Percentiles rank a stretch among this genome's conserved stretches.
Evolutionary conservation across 768 basidiomycete species (phyloP).

Genomic region (Podaxis sp.): DNA sequence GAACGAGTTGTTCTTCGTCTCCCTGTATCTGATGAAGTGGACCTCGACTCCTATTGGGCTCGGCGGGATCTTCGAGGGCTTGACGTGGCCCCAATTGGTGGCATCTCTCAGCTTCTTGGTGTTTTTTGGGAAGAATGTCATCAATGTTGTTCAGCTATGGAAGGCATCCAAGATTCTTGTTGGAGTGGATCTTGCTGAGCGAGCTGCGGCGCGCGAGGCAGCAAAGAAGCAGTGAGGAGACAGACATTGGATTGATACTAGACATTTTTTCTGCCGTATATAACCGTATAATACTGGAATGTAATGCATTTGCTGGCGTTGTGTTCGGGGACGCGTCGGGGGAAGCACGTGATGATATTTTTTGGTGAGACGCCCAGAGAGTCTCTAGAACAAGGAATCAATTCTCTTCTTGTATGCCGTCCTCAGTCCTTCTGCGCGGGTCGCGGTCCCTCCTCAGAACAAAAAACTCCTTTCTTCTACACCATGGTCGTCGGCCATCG

Average conservation of each 20-base stretch:
- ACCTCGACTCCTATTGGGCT: slow-evolving; percentile 67
- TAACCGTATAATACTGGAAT: slow-evolving; percentile 10
- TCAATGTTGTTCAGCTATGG: slow-evolving; percentile 97
- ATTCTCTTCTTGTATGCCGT: slow-evolving; percentile 18
- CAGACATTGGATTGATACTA: slow-evolving; percentile 15
- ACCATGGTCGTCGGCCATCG: slow-evolving; percentile 16
- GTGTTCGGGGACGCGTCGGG: not conserved
- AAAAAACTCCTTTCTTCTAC: slow-evolving; percentile 17
- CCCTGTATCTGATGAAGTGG: slow-evolving; percentile 92
- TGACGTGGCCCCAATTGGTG: slow-evolving; percentile 79
- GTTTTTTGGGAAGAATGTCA: slow-evolving; percentile 82
- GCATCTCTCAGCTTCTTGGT: slow-evolving; percentile 65
- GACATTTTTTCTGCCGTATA: slow-evolving; percentile 13
- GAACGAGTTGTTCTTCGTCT: slow-evolving; percentile 95
- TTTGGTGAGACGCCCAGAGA: slow-evolving; percentile 7
- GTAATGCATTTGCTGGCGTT: slow-evolving; percentile 4
- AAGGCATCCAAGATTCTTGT: slow-evolving; percentile 96
- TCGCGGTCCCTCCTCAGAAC: slow-evolving; percentile 13
- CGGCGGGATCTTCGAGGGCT: slow-evolving; percentile 25
- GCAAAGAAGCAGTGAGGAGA: slow-evolving; percentile 21
- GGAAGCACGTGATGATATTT: slow-evolving; percentile 17
- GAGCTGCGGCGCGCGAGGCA: slow-evolving; percentile 60
- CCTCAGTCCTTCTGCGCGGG: slow-evolving; percentile 17
- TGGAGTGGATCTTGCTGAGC: slow-evolving; percentile 87
- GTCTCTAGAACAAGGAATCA: slow-evolving; percentile 15